Evolutionary conservation across 2,329 filamentous ascomycete genomes (phyloP).

Genomic region (Ambrosiella cleistominuta): DNA sequence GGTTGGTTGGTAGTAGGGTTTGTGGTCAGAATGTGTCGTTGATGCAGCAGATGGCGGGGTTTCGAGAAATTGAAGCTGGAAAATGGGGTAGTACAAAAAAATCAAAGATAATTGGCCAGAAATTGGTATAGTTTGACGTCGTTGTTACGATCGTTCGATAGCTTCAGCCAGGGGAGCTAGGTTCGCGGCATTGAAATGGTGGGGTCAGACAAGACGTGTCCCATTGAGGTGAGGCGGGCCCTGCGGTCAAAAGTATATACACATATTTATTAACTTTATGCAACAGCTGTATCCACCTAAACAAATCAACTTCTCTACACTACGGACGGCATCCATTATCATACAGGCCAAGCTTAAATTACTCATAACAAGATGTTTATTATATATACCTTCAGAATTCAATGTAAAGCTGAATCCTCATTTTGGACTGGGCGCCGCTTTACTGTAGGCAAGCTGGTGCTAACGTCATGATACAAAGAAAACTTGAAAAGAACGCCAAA

Average conservation of each 20-base stretch:
- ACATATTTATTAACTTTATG: background rate
- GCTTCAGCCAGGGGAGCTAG: background rate
- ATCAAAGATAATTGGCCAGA: background rate
- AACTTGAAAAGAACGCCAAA: background rate
- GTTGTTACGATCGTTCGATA: background rate
- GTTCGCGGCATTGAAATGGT: slow-evolving; percentile 4
- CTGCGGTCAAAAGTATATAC: background rate
- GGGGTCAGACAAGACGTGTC: slow-evolving; percentile 11
- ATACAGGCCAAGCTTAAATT: no score
- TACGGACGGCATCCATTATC: background rate
- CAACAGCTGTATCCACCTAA: background rate
- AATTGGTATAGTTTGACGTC: background rate
- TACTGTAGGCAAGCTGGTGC: background rate
- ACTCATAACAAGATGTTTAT: no score
- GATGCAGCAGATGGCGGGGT: background rate
- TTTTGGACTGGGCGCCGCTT: background rate
- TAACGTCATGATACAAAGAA: background rate
- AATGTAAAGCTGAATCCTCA: no score
- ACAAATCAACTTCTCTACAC: background rate
- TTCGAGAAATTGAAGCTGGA: background rate
- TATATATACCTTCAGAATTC: no score
- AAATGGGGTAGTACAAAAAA: background rate
- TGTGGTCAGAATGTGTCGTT: slow-evolving; percentile 13
- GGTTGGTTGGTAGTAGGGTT: background rate
- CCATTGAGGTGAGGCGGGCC: background rate